Percentiles rank a stretch among this genome's conserved stretches.
Conservation (phyloP, 1,284 basidiomycete genomes). For the Cryptococcus floricola region DNA sequence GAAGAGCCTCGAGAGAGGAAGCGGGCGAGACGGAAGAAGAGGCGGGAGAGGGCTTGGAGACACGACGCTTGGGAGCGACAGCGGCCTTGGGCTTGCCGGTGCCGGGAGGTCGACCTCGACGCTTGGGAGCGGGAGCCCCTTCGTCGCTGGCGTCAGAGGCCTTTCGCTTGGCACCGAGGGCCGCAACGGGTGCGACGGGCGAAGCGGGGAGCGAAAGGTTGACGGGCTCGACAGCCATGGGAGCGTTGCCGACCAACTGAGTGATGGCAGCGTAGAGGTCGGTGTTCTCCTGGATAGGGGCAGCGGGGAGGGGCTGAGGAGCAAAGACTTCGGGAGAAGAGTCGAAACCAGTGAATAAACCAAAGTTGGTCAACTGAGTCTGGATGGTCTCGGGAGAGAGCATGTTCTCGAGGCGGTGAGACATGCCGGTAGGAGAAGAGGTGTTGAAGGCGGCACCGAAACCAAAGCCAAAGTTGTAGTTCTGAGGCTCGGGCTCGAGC, state of each 20-base stretch:
- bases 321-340: slow-evolving; percentile 24
- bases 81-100: slow-evolving; percentile 18
- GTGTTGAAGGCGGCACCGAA: slow-evolving; percentile 4
- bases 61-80: slow-evolving; percentile 21
- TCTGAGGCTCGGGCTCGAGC: slow-evolving; percentile 29
- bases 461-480: slow-evolving; percentile 21
- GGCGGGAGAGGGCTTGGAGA: slow-evolving; percentile 4
- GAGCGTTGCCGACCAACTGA: slow-evolving; percentile 13
- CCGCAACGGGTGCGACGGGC: slow-evolving; percentile 5
- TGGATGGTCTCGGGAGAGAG: slow-evolving; percentile 13
- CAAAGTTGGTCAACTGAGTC: slow-evolving; percentile 28
- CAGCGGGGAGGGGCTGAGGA: not conserved
- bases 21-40: slow-evolving; percentile 9
- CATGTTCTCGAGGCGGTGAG: slow-evolving; percentile 30
- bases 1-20: slow-evolving; percentile 4
- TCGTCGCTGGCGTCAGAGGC: slow-evolving; percentile 19
- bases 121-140: slow-evolving; percentile 18
- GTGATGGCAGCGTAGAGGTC: slow-evolving; percentile 19
- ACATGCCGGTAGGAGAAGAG: slow-evolving; percentile 23
- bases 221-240: slow-evolving; percentile 11
- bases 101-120: slow-evolving; percentile 28
- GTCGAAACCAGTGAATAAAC: slow-evolving; percentile 24
- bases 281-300: slow-evolving; percentile 4
- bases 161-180: slow-evolving; percentile 32
- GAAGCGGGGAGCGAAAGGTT: slow-evolving; percentile 5